Percentiles rank a stretch among this genome's conserved stretches.
Conservation (phyloP, 345 rosid genomes). For the Pistacia atlantica region DNA sequence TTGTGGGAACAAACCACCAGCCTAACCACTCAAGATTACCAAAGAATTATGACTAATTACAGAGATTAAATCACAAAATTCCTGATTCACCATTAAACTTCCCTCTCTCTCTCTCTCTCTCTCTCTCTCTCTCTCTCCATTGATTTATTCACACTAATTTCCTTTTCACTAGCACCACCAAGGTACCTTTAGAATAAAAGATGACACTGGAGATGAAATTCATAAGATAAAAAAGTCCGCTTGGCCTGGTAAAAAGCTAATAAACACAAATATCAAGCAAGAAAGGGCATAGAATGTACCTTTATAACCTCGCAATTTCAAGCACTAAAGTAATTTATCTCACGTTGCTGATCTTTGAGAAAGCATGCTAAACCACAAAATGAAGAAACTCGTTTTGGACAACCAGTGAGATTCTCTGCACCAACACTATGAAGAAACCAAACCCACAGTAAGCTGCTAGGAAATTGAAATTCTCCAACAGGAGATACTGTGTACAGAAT, state of each 20-base stretch:
- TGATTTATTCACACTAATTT: background rate
- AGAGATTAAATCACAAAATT: background rate
- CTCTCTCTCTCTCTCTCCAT: background rate
- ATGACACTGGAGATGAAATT: background rate
- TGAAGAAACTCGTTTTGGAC: slow-evolving; percentile 15
- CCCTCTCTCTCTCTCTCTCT: too few relatives aligned
- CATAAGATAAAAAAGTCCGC: background rate
- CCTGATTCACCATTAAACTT: background rate
- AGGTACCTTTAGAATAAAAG: background rate
- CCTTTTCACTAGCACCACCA: background rate
- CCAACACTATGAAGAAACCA: slow-evolving; percentile 8
- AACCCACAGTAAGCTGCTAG: slow-evolving; percentile 13
- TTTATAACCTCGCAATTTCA: slow-evolving; percentile 17
- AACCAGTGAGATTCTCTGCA: slow-evolving; percentile 3
- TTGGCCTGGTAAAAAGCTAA: background rate
- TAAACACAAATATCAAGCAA: background rate
- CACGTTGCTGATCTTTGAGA: slow-evolving; percentile 21
- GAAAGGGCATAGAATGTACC: slow-evolving; percentile 28
- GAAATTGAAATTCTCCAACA: slow-evolving; percentile 9
- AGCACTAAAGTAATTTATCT: slow-evolving; percentile 18
- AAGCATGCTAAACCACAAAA: slow-evolving; percentile 16
- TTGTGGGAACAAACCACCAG: background rate
- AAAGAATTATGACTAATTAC: background rate
- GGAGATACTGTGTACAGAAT: slow-evolving; percentile 19
- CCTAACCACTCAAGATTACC: background rate